Evolutionary conservation across 2,329 filamentous ascomycete species (phyloP).

Genomic region (Sarocladium oryzae): DNA sequence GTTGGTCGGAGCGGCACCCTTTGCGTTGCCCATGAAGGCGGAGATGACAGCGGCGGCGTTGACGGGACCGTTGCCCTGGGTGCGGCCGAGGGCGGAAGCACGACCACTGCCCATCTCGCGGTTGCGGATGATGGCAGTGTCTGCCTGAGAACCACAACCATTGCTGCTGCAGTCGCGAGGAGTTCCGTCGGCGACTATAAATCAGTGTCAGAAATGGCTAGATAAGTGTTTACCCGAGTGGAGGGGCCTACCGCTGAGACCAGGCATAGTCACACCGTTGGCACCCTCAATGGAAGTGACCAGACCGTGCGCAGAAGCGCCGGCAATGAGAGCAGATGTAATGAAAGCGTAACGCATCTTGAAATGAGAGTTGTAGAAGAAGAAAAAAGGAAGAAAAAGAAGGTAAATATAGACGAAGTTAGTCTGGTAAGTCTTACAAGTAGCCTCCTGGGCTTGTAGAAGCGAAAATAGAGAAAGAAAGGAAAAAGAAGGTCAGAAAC

Average conservation of each 20-base stretch:
- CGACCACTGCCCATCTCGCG: constrained; percentile 48
- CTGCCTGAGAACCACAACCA: constrained; percentile 51
- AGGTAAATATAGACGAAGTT: neutral
- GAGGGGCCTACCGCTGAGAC: constrained; percentile 32
- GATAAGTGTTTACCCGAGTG: neutral
- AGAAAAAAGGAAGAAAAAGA: neutral
- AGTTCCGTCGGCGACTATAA: constrained; percentile 55
- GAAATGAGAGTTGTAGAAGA: neutral
- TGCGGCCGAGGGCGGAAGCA: constrained; percentile 56
- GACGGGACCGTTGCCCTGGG: constrained; percentile 51
- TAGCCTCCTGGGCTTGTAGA: constrained; percentile 8
- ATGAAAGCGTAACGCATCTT: constrained; percentile 25
- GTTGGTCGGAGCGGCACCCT: constrained; percentile 27
- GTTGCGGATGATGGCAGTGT: constrained; percentile 63
- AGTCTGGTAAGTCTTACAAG: neutral
- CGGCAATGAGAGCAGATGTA: constrained; percentile 32
- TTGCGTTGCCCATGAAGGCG: constrained; percentile 50
- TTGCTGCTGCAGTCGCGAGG: constrained; percentile 60
- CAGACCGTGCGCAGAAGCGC: constrained; percentile 51
- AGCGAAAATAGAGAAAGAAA: constrained; percentile 22
- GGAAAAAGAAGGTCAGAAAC: constrained; percentile 15
- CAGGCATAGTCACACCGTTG: constrained; percentile 57
- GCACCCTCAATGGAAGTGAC: constrained; percentile 50
- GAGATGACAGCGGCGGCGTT: constrained; percentile 50
- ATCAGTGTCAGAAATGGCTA: constrained; percentile 9